Percentiles rank a stretch among this genome's conserved stretches.
phyloP scores from a whole-genome alignment of 2,329 filamentous ascomycete genomes.

The Pseudocercospora vitis region DNA sequence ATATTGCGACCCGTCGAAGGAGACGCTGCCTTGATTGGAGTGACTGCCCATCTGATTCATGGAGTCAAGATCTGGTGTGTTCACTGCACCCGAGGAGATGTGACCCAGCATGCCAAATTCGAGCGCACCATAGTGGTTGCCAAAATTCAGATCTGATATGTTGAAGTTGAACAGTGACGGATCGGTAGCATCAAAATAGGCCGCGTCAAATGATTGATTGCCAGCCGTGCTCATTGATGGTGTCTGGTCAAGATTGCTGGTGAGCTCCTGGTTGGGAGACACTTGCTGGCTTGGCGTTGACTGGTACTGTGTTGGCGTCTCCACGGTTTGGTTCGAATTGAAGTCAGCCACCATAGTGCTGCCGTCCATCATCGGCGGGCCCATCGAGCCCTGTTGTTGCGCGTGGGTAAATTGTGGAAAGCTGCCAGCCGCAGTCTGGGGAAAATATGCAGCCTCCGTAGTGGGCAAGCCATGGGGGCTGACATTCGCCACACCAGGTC shows the following conservation, averaged over 20 bases:
- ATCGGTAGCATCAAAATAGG: slow-evolving; percentile 86
- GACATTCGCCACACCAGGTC: slow-evolving; percentile 22
- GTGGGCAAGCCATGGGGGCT: slow-evolving; percentile 23
- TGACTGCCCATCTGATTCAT: slow-evolving; percentile 35
- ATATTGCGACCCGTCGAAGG: slow-evolving; percentile 32
- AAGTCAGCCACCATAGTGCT: slow-evolving; percentile 51
- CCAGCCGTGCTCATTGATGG: slow-evolving; percentile 42
- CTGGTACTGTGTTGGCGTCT: slow-evolving; percentile 70
- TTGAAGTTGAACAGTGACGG: slow-evolving; percentile 95
- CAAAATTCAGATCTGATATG: slow-evolving; percentile 89
- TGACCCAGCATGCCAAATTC: slow-evolving; percentile 96
- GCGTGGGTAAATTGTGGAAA: slow-evolving; percentile 43
- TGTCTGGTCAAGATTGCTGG: slow-evolving; percentile 51
- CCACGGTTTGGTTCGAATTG: slow-evolving; percentile 57
- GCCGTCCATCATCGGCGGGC: slow-evolving; percentile 45
- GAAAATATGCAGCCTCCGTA: slow-evolving; percentile 46
- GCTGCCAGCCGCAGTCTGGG: slow-evolving; percentile 38
- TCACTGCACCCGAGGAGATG: slow-evolving; percentile 80
- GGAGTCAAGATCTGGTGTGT: slow-evolving; percentile 36
- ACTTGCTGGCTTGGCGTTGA: slow-evolving; percentile 55
- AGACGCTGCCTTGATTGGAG: slow-evolving; percentile 30
- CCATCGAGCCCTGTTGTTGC: slow-evolving; percentile 39
- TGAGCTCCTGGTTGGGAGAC: slow-evolving; percentile 45
- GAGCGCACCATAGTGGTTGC: slow-evolving; percentile 90
- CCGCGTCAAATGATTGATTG: slow-evolving; percentile 51